A percentile compares a stretch with the other conserved stretches of the same genome.
Conservation (phyloP, 306 rosid species). For the Spatholobus suberectus region DNA sequence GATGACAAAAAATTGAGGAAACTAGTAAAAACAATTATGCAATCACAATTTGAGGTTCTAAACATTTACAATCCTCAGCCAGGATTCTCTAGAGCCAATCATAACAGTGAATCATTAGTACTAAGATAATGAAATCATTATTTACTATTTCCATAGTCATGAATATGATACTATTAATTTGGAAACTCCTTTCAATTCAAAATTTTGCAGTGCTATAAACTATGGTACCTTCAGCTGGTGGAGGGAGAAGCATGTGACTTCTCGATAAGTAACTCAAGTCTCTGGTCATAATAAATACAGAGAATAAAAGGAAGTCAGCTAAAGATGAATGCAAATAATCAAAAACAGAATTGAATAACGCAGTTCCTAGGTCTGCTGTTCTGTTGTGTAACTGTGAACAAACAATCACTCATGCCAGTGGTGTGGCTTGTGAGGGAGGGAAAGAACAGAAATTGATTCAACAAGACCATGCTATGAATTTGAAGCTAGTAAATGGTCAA, state of each 20-base stretch:
- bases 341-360: constrained; percentile 19
- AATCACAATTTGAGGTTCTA: constrained; percentile 9
- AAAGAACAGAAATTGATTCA: background rate
- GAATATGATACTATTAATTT: constrained; percentile 3
- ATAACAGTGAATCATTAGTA: constrained; percentile 15
- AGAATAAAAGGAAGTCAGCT: background rate
- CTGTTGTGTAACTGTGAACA: constrained; percentile 6
- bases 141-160: constrained; percentile 22
- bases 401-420: background rate
- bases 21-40: background rate
- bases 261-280: constrained; percentile 70
- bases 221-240: constrained; percentile 40
- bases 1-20: background rate
- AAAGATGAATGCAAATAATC: background rate
- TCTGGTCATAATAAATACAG: constrained; percentile 55
- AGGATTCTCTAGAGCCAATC: constrained; percentile 24
- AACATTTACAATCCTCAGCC: background rate
- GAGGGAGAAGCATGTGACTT: constrained; percentile 51
- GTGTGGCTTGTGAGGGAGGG: background rate
- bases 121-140: constrained; percentile 22
- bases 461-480: constrained; percentile 4
- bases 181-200: constrained; percentile 25
- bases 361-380: constrained; percentile 22
- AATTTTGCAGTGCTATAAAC: constrained; percentile 3
- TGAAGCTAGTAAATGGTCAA: constrained; percentile 10